Evolutionary conservation across 179 eudicot genomes (phyloP).

Genomic region (Spergularia azorica): DNA sequence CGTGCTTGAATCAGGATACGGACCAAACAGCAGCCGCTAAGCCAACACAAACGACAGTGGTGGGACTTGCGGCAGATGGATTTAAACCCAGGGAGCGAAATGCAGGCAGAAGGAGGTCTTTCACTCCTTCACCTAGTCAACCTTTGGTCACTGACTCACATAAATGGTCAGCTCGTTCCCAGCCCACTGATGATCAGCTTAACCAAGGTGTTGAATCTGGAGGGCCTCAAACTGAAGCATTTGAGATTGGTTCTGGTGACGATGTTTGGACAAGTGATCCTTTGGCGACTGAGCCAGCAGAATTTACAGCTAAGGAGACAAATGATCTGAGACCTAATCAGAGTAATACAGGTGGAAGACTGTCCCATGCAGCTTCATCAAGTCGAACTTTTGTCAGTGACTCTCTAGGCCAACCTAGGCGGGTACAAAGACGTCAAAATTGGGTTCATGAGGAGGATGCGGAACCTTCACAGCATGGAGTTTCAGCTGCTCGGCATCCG

Average conservation of each 20-base stretch:
- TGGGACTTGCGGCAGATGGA: slow-evolving; percentile 16
- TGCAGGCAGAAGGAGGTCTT: slow-evolving; percentile 2
- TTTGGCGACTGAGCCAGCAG: slow-evolving; percentile 22
- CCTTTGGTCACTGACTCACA: slow-evolving; percentile 10
- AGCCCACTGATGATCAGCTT: slow-evolving; percentile 22
- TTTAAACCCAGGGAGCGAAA: slow-evolving; percentile 17
- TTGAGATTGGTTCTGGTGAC: slow-evolving; percentile 22
- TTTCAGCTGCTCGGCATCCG: slow-evolving; percentile 16
- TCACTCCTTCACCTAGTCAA: slow-evolving; percentile 23
- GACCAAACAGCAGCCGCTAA: slow-evolving; percentile 9
- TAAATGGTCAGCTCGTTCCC: slow-evolving; percentile 18
- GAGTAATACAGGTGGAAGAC: slow-evolving; percentile 22
- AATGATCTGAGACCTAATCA: slow-evolving; percentile 20
- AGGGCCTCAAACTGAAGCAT: slow-evolving; percentile 21
- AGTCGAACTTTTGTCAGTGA: slow-evolving; percentile 12
- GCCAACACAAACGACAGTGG: slow-evolving; percentile 9
- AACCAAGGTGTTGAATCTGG: slow-evolving; percentile 22
- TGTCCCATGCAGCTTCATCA: slow-evolving; percentile 17
- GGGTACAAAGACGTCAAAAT: slow-evolving; percentile 16
- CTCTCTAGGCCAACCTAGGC: slow-evolving; percentile 26
- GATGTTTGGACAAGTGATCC: slow-evolving; percentile 27
- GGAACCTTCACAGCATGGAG: slow-evolving; percentile 22
- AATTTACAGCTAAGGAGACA: slow-evolving; percentile 11
- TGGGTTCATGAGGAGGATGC: slow-evolving; percentile 25
- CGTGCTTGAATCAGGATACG: slow-evolving; percentile 22